Percentiles rank a stretch among this genome's conserved stretches.
phyloP scores from a whole-genome alignment of 768 basidiomycete genomes.

The Fibroporia radiculosa region DNA sequence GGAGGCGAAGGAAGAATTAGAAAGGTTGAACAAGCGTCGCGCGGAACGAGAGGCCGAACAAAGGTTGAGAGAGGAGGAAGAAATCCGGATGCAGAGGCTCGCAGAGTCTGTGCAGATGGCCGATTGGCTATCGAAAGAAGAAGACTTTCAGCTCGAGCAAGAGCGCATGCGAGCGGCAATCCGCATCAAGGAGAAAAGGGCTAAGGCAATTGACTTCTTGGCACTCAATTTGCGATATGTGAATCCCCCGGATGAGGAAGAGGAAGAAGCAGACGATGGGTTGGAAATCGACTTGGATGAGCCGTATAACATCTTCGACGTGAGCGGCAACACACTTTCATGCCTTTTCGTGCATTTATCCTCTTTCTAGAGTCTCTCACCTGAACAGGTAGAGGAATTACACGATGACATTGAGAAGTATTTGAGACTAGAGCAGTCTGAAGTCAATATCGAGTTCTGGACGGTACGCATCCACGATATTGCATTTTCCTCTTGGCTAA shows the following conservation, averaged over 20 bases:
- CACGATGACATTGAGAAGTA: constrained; percentile 94
- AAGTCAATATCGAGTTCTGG: constrained; percentile 95
- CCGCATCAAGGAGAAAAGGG: constrained; percentile 90
- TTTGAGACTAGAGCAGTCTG: constrained; percentile 74
- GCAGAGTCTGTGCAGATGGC: constrained; percentile 97
- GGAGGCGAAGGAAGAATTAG: constrained; percentile 94
- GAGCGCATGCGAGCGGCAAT: constrained; percentile 87
- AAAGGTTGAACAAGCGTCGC: constrained; percentile 79
- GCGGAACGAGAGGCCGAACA: constrained; percentile 92
- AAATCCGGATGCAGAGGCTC: constrained; percentile 76
- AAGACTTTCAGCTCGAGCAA: constrained; percentile 94
- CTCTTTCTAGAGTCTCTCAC: constrained; percentile 62
- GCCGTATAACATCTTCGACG: constrained; percentile 96
- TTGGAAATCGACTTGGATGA: constrained; percentile 98
- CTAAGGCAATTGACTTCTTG: constrained; percentile 97
- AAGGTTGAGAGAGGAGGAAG: constrained; percentile 86
- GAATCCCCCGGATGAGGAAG: constrained; percentile 58
- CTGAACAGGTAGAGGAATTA: constrained; percentile 85
- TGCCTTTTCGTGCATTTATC: too few relatives aligned
- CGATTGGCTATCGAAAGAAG: constrained; percentile 96
- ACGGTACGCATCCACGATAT: constrained; percentile 42
- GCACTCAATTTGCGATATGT: constrained; percentile 95
- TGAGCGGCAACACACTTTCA: constrained; percentile 28
- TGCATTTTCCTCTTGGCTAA: constrained; percentile 3
- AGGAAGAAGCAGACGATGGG: constrained; percentile 66